Evolutionary conservation across 345 rosid genomes (phyloP).

Genomic region (Gossypium raimondii): DNA sequence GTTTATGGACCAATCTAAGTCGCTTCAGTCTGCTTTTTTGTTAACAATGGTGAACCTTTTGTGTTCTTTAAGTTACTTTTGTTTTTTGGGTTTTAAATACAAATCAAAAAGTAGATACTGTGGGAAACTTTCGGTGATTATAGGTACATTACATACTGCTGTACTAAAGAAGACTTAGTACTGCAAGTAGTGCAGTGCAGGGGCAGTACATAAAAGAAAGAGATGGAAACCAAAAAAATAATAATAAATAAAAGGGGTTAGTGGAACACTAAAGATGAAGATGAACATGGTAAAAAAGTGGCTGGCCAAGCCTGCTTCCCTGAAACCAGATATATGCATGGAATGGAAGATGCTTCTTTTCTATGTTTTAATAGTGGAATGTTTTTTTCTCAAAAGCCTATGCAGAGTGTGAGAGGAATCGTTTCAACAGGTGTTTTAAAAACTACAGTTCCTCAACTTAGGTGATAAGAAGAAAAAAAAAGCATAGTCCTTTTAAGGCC

Average conservation of each 20-base stretch:
- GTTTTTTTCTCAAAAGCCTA: background rate
- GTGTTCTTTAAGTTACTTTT: background rate
- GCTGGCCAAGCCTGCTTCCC: background rate
- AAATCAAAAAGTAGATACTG: background rate
- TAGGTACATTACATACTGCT: background rate
- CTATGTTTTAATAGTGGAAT: background rate
- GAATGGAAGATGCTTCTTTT: conserved; percentile 2
- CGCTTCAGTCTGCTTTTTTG: background rate
- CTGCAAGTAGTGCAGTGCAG: background rate
- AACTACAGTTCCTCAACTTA: background rate
- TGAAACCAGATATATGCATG: background rate
- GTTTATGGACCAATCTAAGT: background rate
- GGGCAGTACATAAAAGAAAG: background rate
- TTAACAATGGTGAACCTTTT: background rate
- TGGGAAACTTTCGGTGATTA: background rate
- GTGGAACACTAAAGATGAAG: background rate
- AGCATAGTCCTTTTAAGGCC: no score
- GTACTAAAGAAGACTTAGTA: background rate
- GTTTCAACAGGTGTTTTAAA: background rate
- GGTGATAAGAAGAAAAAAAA: no score
- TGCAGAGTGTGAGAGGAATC: background rate
- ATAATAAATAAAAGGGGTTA: background rate
- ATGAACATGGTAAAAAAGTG: background rate
- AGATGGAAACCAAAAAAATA: background rate
- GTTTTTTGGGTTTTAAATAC: background rate